A percentile compares a stretch with the other conserved stretches of the same genome.
Evolutionary conservation across 305 asterid species (phyloP).

Genomic region (Rubia balearica): DNA sequence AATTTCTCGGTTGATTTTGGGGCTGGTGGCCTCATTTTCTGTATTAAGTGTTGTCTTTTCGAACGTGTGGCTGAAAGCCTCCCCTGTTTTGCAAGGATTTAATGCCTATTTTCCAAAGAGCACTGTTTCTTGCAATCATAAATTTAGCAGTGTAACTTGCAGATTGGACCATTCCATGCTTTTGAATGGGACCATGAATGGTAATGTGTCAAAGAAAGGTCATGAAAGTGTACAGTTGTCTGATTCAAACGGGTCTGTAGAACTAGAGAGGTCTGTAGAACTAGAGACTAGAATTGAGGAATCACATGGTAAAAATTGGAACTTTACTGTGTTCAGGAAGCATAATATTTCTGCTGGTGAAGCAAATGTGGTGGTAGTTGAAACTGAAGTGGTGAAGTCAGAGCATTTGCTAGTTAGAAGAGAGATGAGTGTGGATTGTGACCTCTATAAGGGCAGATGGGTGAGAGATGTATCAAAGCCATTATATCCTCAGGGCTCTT

Average conservation of each 20-base stretch:
- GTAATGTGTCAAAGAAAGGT: constrained; percentile 21
- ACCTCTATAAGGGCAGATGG: constrained; percentile 81
- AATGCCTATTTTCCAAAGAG: constrained; percentile 13
- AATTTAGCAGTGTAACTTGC: constrained; percentile 12
- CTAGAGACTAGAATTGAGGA: constrained; percentile 11
- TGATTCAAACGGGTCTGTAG: not conserved
- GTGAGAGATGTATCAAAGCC: constrained; percentile 68
- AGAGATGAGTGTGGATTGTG: constrained; percentile 49
- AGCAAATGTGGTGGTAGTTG: not conserved
- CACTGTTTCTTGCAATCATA: constrained; percentile 6
- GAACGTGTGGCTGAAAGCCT: constrained; percentile 37
- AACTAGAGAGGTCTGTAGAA: not conserved
- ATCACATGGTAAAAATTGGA: not conserved
- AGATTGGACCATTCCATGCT: constrained; percentile 14
- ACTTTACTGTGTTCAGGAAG: constrained; percentile 5
- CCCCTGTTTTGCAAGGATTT: constrained; percentile 49
- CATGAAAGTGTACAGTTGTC: constrained; percentile 18
- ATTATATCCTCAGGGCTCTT: constrained; percentile 70
- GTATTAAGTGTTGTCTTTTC: constrained; percentile 38
- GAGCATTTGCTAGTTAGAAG: constrained; percentile 13
- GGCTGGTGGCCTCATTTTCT: constrained; percentile 42
- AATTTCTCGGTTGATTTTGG: constrained; percentile 52
- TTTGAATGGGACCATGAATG: constrained; percentile 25
- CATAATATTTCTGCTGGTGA: not conserved
- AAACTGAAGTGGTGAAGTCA: not conserved